Evolutionary conservation across 345 rosid species (phyloP), one percentile per base, ranked within the genome.

Genomic region (Xanthoceras sorbifolium): DNA sequence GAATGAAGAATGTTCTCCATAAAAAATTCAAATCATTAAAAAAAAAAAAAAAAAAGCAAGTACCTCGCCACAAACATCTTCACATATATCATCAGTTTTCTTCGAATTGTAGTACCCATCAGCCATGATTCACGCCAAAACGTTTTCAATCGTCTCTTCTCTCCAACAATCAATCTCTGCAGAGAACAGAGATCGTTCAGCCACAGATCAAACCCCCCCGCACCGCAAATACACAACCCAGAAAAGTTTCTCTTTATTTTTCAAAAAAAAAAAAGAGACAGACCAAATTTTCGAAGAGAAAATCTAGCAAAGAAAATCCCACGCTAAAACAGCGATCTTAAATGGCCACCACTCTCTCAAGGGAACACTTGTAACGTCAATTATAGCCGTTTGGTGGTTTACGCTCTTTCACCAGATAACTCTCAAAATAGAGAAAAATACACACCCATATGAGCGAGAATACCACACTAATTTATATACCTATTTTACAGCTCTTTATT

Each of bases 71-170:
- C 97, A 92, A 77, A 92, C 93, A 42, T 91, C 82, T 65, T 84
- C 92, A 79, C 94, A 91, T 6, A 90, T 81, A 82, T 87, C 97
- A 82, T 93, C 97, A 63, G 97, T 89, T 84, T 94, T 94, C 93
- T 94, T 94, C 50, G 94, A 94, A 86, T 76, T 89, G 79, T 83
- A 89, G 76, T 90, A 88, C 64, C 90, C 94, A 74, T 86, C 91
- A 50, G 87, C 76, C 97, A 92, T 92, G 89, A 74, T 85, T 87
- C 5, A 8, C 10, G 14, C 62, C 77, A 38, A 26, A 62, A 59
- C 48, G 31, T 26, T 74, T 15, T 55, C 28, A 59, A 50, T 61
- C 62, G 62, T 55, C 48, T 31, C 22, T 12, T 1, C n/a, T 26
- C 77, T 50, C 62, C 63, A 74, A 54, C 72, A 72, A 69, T 54